These are phyloP conservation scores for Diplosphaera chodatii DNA, from an alignment of 139 green algal genomes.

Conservation along the genomic window DNA sequence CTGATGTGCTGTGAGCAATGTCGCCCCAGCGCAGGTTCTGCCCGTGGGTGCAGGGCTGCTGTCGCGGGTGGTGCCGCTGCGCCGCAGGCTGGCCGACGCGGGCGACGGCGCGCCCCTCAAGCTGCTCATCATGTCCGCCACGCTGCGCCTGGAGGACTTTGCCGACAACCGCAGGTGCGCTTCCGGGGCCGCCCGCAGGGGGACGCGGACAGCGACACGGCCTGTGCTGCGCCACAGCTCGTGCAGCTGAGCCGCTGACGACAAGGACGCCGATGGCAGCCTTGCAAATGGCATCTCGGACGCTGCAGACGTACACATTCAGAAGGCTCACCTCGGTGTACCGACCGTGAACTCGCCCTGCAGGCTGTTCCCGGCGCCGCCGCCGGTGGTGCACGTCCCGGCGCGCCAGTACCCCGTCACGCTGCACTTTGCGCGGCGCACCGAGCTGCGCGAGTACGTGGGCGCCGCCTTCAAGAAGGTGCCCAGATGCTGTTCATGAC, in stretches of 20 bases:
- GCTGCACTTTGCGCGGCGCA: constrained; percentile 82
- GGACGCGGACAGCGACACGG: too few species aligned
- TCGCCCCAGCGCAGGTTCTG: too few species aligned
- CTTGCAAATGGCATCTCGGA: too few species aligned
- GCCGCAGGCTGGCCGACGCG: constrained; percentile 48
- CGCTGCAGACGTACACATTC: too few species aligned
- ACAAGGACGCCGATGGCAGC: too few species aligned
- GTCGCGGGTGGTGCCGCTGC: constrained; percentile 76
- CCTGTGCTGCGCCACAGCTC: too few species aligned
- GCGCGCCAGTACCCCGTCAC: constrained; percentile 89
- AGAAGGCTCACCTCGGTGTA: too few species aligned
- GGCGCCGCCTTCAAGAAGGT: constrained; percentile 70
- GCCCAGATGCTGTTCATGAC: background rate
- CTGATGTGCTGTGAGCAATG: too few species aligned
- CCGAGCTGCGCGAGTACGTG: constrained; percentile 83
- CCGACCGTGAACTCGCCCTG: too few species aligned
- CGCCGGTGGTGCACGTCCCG: constrained; percentile 69
- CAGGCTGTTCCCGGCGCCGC: constrained; percentile 62
- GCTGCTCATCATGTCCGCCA: constrained; percentile 96
- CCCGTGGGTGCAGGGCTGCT: constrained; percentile 89
- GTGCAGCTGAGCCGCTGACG: too few species aligned
- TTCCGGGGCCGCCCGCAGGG: too few species aligned
- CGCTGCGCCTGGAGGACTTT: constrained; percentile 80
- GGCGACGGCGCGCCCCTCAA: constrained; percentile 61
- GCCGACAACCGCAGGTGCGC: constrained; percentile 47